phyloP scores from a whole-genome alignment of 164 flowering plant genomes.

The Aristolochia contorta region DNA sequence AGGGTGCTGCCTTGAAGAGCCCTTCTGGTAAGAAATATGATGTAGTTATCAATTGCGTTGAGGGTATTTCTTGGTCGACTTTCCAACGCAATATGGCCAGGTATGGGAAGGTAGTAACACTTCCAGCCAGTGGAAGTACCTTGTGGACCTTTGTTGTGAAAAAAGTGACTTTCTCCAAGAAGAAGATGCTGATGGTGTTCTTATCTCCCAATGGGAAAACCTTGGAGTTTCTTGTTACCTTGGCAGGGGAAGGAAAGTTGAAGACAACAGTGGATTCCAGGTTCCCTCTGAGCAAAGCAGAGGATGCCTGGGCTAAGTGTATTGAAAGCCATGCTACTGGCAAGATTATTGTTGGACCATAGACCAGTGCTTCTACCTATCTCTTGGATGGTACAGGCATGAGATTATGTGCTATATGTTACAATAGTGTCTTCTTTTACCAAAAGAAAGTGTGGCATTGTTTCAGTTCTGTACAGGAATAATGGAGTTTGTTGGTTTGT shows the following conservation, averaged over 20 bases:
- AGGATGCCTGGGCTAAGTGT: constrained; percentile 14
- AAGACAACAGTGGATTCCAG: constrained; percentile 12
- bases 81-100: constrained; percentile 28
- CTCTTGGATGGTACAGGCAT: too few relatives aligned
- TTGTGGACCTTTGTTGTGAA: constrained; percentile 26
- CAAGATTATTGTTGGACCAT: constrained; percentile 11
- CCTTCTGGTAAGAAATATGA: constrained; percentile 52
- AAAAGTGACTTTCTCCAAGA: constrained; percentile 44
- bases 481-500: too few relatives aligned
- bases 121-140: constrained; percentile 24
- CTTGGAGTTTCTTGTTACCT: constrained; percentile 8
- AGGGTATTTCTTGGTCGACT: constrained; percentile 21
- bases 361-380: too few relatives aligned
- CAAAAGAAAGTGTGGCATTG: too few relatives aligned
- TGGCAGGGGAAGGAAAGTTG: constrained; percentile 12
- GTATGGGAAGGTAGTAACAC: constrained; percentile 43
- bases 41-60: constrained; percentile 39
- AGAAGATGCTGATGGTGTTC: constrained; percentile 33
- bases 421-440: too few relatives aligned
- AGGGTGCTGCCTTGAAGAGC: constrained; percentile 40
- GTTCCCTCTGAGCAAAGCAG: constrained; percentile 11
- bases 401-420: too few relatives aligned
- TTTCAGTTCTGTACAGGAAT: too few relatives aligned
- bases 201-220: constrained; percentile 16
- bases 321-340: constrained; percentile 17